phyloP scores from a whole-genome alignment of 306 rosid species.

The Cicer bijugum region DNA sequence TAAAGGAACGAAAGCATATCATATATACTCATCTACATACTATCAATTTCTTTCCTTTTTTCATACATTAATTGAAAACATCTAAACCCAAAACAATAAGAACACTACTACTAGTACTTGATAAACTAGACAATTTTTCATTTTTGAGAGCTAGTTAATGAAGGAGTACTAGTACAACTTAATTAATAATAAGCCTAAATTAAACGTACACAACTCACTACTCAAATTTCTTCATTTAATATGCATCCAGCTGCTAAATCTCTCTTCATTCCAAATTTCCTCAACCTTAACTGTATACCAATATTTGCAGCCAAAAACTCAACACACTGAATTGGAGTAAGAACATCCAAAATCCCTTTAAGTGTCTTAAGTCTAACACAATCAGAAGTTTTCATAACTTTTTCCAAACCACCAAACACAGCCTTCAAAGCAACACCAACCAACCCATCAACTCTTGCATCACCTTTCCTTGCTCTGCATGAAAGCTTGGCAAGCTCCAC shows the following conservation, averaged over 20 bases:
- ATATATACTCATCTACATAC: neutral
- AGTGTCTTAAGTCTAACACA: conserved; percentile 73
- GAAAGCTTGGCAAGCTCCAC: conserved; percentile 51
- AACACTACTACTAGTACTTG: neutral
- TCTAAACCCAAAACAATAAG: neutral
- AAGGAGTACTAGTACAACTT: neutral
- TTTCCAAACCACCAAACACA: conserved; percentile 59
- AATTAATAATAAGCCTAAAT: conserved; percentile 3
- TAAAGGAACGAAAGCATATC: neutral
- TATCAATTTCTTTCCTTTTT: neutral
- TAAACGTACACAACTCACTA: neutral
- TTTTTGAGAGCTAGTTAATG: neutral
- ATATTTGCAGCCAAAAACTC: conserved; percentile 60
- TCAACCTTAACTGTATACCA: conserved; percentile 52
- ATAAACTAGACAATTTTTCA: neutral
- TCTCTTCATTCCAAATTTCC: conserved; percentile 52
- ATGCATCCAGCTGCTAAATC: neutral
- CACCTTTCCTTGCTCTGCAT: conserved; percentile 11
- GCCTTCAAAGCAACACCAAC: conserved; percentile 56
- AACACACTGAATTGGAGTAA: conserved; percentile 68
- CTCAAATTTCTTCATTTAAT: neutral
- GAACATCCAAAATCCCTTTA: conserved; percentile 66
- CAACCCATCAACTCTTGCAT: conserved; percentile 31
- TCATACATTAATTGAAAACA: neutral
- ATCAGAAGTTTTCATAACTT: conserved; percentile 72